Base-by-base conservation (phyloP, 169 alveolate genomes). In the Plasmodium knowlesi region DNA sequence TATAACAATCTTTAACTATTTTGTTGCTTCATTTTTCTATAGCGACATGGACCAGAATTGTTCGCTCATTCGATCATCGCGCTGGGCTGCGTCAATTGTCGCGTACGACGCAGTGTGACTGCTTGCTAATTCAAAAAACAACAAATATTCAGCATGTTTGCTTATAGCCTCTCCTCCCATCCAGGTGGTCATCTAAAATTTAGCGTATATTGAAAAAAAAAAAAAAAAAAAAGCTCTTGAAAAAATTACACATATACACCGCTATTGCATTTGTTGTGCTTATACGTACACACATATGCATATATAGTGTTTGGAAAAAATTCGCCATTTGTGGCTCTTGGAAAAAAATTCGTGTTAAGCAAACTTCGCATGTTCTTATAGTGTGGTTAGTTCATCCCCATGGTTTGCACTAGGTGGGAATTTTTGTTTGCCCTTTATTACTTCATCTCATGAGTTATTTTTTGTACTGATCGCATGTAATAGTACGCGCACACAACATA, bases 321-420 rank as follows among this genome's bases (percentile, higher is more conserved):
- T 41, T 81, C 37, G 67, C 67, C 32, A 81, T 41, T 81, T 43
- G 30, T 50, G 39, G 46, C 74, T 41, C 34, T 19, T 28, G 74
- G 86, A 25, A 81, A 46, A 81, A 81, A 81, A 81, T 81, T 81
- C 30, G 16, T 81, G 30, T 30, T 81, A 43, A 81, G 30, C 76
- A 19, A 57, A 46, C 61, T 41, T 67, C 54, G 16, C 86, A 25
- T 19, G 16, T 50, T 19, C 73, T 19, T 81, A 81, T 16, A 43
- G n/a, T 19, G 54, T 43, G 61, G 25, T 50, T 8, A 50, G 22
- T 50, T 28, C 25, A 80, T 30, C 32, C 67, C 46, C 43, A 50
- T 81, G 28, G 8, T 34, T 41, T 81, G 32, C 16, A 22, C 37
- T 67, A n/a, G 1, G 37, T 32, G 76, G 41, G 12, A 67, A 67